These are phyloP conservation scores for Candida sphagnicola DNA, from an alignment of 805 yeast species.

Conservation along the genomic window DNA sequence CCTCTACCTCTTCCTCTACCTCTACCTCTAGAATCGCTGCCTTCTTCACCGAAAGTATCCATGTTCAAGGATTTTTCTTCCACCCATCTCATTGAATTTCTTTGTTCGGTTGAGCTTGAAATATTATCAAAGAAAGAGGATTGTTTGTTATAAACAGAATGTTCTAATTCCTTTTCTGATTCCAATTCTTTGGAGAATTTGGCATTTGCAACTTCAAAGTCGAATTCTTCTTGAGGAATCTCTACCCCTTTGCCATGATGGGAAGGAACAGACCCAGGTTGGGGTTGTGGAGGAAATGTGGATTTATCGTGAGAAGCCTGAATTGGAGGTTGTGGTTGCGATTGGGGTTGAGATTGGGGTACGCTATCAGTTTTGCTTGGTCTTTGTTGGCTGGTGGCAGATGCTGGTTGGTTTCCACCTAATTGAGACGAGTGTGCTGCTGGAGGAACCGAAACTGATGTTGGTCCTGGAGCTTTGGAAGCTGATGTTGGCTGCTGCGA, in stretches of 20 bases:
- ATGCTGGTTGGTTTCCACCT: constrained; percentile 6
- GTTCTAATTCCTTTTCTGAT: constrained; percentile 28
- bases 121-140: constrained; percentile 88
- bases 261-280: constrained; percentile 11
- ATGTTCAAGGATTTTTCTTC: constrained; percentile 69
- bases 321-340: constrained; percentile 10
- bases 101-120: constrained; percentile 60
- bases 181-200: constrained; percentile 55
- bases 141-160: constrained; percentile 59
- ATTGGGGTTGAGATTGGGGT: constrained; percentile 10
- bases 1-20: constrained; percentile 11
- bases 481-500: constrained; percentile 4
- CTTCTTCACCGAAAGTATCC: constrained; percentile 80
- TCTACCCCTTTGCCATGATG: constrained; percentile 18
- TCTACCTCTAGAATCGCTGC: constrained; percentile 48
- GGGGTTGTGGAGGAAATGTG: constrained; percentile 10
- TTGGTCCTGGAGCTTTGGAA: constrained; percentile 3
- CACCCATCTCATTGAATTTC: constrained; percentile 54
- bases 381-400: constrained; percentile 6
- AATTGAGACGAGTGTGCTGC: constrained; percentile 8
- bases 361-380: constrained; percentile 6
- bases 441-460: constrained; percentile 4
- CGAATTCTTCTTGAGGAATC: constrained; percentile 60
- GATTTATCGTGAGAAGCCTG: not conserved
- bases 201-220: constrained; percentile 72